phyloP scores from a whole-genome alignment of 2,329 filamentous ascomycete genomes.

The Zymoseptoria crescenta region DNA sequence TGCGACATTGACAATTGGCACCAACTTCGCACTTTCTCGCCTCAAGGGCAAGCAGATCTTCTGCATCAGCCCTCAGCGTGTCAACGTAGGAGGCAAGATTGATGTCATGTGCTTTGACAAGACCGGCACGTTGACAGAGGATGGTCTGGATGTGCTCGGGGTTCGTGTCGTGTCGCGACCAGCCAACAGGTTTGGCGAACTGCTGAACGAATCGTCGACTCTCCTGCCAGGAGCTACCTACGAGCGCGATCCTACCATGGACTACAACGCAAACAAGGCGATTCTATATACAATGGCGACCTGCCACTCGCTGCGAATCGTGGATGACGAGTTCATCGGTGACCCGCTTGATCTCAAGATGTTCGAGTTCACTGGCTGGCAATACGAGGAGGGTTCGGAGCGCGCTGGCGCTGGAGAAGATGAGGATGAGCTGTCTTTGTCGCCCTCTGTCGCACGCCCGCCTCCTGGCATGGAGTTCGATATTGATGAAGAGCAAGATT shows the following conservation, averaged over 20 bases:
- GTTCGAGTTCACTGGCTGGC: conserved; percentile 95
- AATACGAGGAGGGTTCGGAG: conserved; percentile 79
- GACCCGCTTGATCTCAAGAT: conserved; percentile 96
- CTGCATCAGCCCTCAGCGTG: conserved; percentile 93
- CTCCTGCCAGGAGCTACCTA: conserved; percentile 50
- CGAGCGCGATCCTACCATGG: conserved; percentile 52
- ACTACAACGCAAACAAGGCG: conserved; percentile 57
- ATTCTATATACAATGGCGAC: conserved; percentile 94
- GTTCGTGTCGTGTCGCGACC: conserved; percentile 66
- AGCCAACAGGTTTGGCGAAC: conserved; percentile 61
- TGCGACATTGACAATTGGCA: conserved; percentile 91
- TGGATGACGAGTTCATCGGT: conserved; percentile 83
- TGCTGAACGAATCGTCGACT: conserved; percentile 58
- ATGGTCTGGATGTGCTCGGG: conserved; percentile 88
- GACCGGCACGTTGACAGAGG: conserved; percentile 94
- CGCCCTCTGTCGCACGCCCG: conserved; percentile 82
- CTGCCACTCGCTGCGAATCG: conserved; percentile 80
- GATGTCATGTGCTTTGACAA: conserved; percentile 98
- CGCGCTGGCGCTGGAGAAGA: conserved; percentile 55
- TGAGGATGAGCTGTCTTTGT: conserved; percentile 66
- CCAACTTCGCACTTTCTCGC: conserved; percentile 82
- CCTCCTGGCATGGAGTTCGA: conserved; percentile 56
- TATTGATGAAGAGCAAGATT: conserved; percentile 42
- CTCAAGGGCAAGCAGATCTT: conserved; percentile 88
- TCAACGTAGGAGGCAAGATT: conserved; percentile 92